These are phyloP conservation scores for Hypomontagnella monticulosa DNA, from an alignment of 495 filamentous ascomycete genomes.

Conservation along the genomic window DNA sequence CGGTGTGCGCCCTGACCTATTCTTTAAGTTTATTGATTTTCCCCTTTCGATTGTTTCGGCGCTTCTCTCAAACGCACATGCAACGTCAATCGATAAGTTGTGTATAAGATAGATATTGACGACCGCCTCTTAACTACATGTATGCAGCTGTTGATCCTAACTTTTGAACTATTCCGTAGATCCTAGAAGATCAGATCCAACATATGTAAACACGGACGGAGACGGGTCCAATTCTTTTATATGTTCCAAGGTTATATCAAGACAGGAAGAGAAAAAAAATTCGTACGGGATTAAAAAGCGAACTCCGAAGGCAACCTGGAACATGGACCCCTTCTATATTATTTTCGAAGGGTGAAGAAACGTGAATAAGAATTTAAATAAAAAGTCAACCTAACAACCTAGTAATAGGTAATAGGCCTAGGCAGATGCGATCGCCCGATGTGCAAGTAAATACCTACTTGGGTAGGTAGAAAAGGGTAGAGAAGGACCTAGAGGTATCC, in stretches of 20 bases:
- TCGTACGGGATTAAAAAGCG: conserved; percentile 6
- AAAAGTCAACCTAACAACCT: too few species aligned
- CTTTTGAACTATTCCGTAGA: too few species aligned
- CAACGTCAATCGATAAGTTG: too few species aligned
- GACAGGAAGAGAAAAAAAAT: not conserved
- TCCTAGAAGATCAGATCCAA: too few species aligned
- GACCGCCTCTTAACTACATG: too few species aligned
- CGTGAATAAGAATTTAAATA: not conserved
- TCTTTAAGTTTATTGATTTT: conserved; percentile 1
- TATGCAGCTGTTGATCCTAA: too few species aligned
- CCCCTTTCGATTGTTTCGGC: conserved; percentile 7
- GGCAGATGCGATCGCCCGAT: not conserved
- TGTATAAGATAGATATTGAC: too few species aligned
- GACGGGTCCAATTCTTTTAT: conserved; percentile 21
- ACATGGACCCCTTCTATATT: not conserved
- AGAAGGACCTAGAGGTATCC: not conserved
- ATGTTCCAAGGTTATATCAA: not conserved
- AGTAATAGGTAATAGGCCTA: too few species aligned
- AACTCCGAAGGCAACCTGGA: not conserved
- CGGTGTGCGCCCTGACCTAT: conserved; percentile 23
- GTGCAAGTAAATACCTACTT: conserved; percentile 8
- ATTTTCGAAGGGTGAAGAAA: not conserved
- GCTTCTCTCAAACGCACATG: not conserved
- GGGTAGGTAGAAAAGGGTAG: conserved; percentile 1
- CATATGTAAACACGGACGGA: too few species aligned